These are phyloP conservation scores for Trichoderma lentiforme DNA, from an alignment of 2,329 filamentous ascomycete genomes.

Conservation along the genomic window DNA sequence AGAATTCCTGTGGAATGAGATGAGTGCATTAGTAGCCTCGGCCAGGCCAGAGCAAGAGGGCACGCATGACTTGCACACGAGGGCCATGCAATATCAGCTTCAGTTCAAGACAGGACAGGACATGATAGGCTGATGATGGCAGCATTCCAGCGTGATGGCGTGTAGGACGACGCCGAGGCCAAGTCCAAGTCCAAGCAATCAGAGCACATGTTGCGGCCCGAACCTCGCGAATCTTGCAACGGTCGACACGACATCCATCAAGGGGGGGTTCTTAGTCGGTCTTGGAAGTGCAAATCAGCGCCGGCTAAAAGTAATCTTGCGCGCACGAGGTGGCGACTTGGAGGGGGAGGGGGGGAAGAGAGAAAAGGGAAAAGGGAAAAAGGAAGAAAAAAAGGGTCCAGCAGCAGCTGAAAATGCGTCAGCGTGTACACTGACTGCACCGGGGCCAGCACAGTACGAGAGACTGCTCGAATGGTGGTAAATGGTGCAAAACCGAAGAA, in stretches of 20 bases:
- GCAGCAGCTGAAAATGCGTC: neutral
- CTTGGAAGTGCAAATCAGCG: neutral
- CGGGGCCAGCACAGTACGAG: neutral
- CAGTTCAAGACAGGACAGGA: neutral
- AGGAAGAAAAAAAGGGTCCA: neutral
- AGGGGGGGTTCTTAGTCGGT: neutral
- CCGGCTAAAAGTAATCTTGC: neutral
- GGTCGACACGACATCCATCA: neutral
- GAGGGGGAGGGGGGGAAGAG: neutral
- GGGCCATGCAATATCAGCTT: neutral
- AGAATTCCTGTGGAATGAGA: neutral
- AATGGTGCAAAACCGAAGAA: neutral
- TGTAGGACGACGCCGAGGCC: neutral
- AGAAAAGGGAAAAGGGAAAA: neutral
- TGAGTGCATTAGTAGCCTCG: neutral
- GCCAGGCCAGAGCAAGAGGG: neutral
- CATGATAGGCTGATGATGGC: neutral
- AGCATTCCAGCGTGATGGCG: neutral
- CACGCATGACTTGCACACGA: neutral
- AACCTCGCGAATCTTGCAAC: constrained; percentile 3
- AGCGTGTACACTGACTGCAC: neutral
- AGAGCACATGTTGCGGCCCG: neutral
- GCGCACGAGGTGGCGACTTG: neutral
- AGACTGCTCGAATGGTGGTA: neutral
- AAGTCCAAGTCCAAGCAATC: neutral